These are phyloP conservation scores for Sanguinoderma infundibulare DNA, from an alignment of 1,284 basidiomycete genomes.

Conservation along the genomic window DNA sequence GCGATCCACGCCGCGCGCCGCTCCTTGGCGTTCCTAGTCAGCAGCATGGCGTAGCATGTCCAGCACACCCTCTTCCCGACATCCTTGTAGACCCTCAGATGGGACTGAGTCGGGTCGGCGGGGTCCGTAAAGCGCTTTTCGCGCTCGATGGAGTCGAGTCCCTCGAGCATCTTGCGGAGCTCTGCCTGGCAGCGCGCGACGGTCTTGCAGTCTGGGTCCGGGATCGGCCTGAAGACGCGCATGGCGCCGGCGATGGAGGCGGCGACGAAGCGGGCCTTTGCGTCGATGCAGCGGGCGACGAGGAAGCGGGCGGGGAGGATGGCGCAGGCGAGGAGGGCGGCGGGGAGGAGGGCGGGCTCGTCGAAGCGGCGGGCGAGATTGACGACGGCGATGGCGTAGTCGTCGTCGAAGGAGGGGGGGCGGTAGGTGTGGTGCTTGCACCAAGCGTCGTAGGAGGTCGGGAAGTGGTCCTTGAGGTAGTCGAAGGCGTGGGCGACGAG, in stretches of 20 bases:
- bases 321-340: neutral
- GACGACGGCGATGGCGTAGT: constrained; percentile 1
- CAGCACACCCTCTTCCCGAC: neutral
- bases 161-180: neutral
- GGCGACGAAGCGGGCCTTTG: too few species aligned
- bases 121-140: neutral
- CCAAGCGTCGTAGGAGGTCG: neutral
- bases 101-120: neutral
- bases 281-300: neutral
- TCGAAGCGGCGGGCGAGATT: constrained; percentile 4
- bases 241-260: neutral
- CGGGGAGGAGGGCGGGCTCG: constrained; percentile 2
- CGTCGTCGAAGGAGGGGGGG: neutral
- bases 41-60: neutral
- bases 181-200: neutral
- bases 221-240: too few species aligned
- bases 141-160: neutral
- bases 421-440: neutral
- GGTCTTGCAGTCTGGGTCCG: too few species aligned
- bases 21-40: neutral
- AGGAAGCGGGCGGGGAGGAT: neutral
- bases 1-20: neutral
- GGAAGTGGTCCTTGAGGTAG: neutral
- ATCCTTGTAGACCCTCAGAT: neutral
- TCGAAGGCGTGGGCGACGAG: neutral